A percentile compares a stretch with the other conserved stretches of the same genome.
These are phyloP conservation scores for Pelargonium nanum DNA, from an alignment of 345 rosid species.

Conservation along the genomic window DNA sequence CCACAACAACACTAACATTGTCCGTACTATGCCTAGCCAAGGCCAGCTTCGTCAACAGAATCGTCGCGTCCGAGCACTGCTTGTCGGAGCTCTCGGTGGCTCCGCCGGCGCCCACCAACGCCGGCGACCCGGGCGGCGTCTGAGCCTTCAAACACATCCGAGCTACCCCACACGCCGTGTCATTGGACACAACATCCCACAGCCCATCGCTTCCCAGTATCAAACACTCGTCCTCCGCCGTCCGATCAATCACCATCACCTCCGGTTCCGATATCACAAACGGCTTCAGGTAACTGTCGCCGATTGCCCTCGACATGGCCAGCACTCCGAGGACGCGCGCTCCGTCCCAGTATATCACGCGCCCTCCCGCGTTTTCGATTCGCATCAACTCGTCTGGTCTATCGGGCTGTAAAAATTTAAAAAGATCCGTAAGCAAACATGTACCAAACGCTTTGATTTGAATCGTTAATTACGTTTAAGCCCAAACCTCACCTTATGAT, in stretches of 20 bases:
- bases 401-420: slow-evolving; percentile 43
- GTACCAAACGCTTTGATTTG: background rate
- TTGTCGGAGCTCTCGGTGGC: slow-evolving; percentile 32
- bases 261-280: slow-evolving; percentile 61
- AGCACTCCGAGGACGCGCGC: slow-evolving; percentile 62
- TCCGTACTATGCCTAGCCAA: slow-evolving; percentile 23
- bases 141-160: slow-evolving; percentile 45
- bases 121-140: slow-evolving; percentile 13
- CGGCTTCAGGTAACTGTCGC: slow-evolving; percentile 58
- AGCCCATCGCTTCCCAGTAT: slow-evolving; percentile 64
- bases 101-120: slow-evolving; percentile 15
- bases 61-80: slow-evolving; percentile 20
- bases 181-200: slow-evolving; percentile 69
- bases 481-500: slow-evolving; percentile 51
- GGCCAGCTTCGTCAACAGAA: slow-evolving; percentile 24
- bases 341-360: slow-evolving; percentile 80
- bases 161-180: slow-evolving; percentile 48
- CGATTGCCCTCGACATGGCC: slow-evolving; percentile 72
- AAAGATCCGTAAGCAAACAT: background rate
- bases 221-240: slow-evolving; percentile 48
- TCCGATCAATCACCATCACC: slow-evolving; percentile 41
- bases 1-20: slow-evolving; percentile 30
- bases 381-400: slow-evolving; percentile 70
- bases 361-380: slow-evolving; percentile 68
- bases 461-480: background rate